Evolutionary conservation across 1,284 basidiomycete species (phyloP), one percentile per base, ranked within the genome.

Genomic region (Acaromyces ingoldii): DNA sequence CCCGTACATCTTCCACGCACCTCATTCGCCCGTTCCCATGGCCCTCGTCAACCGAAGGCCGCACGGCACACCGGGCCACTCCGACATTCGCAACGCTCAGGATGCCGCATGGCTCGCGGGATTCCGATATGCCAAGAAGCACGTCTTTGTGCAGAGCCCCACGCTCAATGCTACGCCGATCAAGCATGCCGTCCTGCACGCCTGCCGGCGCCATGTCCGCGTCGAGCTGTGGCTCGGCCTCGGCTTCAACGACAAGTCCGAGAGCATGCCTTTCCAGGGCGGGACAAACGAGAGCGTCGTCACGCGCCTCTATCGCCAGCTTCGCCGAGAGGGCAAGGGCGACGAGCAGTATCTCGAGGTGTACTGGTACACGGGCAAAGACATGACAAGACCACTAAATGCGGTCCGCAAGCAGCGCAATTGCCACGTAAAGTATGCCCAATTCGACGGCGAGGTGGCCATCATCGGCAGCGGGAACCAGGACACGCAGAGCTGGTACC

Each of bases 251-350:
- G 74, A 76, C 58, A 75, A 74, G 66, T 84, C 84, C 45, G 85
- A 86, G 71, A 80, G 79, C 59, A 81, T 89, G 52, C 87, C 87
- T 0, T 83, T 84, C 72, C 87, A 89, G 72, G 87, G 87, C 15
- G 87, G 87, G 0, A 88, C 84, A 17, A 89, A 89, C 72, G 85
- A 87, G 67, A 81, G 85, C 72, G 85, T 89, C 13, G 83, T 84
- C 22, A 80, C 82, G 53, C 78, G 79, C 29, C 81, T 89, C 78
- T 88, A 83, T 76, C 49, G 63, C 10, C 56, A 65, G 25, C 54
- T 74, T 3, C 49, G 65, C 1, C 47, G 60, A 7, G 70, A 74
- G 36, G 69, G 67, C 15, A 67, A 64, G 37, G 72, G 70, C 4
- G 57, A 64, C 49, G 81, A 82, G 58, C 72, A 79, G 57, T 77